phyloP scores from a whole-genome alignment of 164 flowering plant species.

The Akebia trifoliata region DNA sequence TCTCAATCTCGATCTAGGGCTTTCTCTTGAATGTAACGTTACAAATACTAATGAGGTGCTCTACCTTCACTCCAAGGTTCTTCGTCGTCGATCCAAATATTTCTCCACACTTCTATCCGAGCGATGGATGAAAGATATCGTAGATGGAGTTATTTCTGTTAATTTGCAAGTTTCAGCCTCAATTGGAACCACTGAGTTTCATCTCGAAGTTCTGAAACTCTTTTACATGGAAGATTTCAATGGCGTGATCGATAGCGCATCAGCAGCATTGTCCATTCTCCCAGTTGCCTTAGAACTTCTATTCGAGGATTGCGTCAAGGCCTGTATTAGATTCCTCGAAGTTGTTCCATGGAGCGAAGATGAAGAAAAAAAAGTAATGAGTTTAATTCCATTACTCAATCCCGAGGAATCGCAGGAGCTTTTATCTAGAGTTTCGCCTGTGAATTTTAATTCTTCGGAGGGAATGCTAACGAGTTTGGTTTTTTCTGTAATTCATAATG shows the following conservation, averaged over 20 bases:
- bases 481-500: not conserved
- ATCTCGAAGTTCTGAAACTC: not conserved
- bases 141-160: not conserved
- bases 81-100: not conserved
- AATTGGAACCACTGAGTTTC: not conserved
- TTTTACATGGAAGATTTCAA: not conserved
- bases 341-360: constrained; percentile 1
- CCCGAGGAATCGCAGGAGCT: not conserved
- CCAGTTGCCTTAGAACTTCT: not conserved
- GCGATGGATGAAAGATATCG: not conserved
- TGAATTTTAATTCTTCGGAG: not conserved
- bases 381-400: not conserved
- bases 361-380: not conserved
- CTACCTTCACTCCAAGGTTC: not conserved
- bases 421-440: not conserved
- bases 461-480: not conserved
- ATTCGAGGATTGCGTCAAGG: not conserved
- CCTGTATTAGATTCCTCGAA: not conserved
- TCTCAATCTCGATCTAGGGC: not conserved
- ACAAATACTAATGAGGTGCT: not conserved
- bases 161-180: not conserved
- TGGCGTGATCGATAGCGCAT: not conserved
- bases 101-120: not conserved
- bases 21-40: not conserved
- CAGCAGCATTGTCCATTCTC: not conserved